Conservation (phyloP, 1,284 basidiomycete species). For the Puccinia horiana region DNA sequence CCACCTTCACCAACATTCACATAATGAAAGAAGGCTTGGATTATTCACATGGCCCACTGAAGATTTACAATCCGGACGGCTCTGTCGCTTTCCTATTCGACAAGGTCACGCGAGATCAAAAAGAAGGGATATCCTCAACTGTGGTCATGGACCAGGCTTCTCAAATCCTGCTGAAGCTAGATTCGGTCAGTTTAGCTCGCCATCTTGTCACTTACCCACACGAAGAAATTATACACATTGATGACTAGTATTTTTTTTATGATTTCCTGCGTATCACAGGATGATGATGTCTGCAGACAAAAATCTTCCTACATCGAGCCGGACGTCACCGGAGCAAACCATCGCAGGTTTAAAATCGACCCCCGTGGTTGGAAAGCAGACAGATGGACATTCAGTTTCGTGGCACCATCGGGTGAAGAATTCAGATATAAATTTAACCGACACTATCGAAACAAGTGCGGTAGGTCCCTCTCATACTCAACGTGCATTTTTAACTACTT, state of each 20-base stretch:
- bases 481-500: not conserved
- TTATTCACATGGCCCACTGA: not conserved
- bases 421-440: not conserved
- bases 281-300: not conserved
- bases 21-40: not conserved
- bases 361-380: not conserved
- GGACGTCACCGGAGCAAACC: not conserved
- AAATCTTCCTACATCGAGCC: conserved; percentile 1
- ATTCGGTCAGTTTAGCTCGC: conserved; percentile 10
- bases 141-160: not conserved
- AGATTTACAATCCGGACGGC: not conserved
- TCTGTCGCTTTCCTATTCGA: conserved; percentile 23
- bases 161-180: not conserved
- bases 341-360: not conserved
- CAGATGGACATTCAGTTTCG: conserved; percentile 9
- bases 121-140: conserved; percentile 2
- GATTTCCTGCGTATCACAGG: not conserved
- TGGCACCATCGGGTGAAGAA: not conserved
- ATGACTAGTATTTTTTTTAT: not conserved
- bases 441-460: not conserved
- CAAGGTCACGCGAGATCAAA: not conserved
- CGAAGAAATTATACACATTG: not conserved
- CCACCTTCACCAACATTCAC: not conserved
- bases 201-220: not conserved
- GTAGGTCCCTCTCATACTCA: not conserved